phyloP scores from a whole-genome alignment of 2,329 filamentous ascomycete species.

The Calonectria hawksworthii region DNA sequence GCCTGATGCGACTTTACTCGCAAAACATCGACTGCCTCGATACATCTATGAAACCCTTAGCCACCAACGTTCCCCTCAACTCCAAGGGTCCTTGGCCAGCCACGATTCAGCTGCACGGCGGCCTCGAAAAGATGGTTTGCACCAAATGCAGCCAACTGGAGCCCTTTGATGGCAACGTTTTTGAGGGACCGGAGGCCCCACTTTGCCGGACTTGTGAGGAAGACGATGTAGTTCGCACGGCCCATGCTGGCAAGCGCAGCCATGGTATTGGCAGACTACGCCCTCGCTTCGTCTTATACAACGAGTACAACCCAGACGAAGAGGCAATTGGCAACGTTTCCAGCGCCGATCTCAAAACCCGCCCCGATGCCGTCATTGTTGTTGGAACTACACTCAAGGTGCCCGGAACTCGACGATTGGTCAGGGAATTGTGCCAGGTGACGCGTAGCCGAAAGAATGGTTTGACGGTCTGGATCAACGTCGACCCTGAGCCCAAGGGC shows the following conservation, averaged over 20 bases:
- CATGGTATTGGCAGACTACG: conserved; percentile 92
- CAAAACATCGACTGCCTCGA: conserved; percentile 99
- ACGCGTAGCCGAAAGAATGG: conserved; percentile 88
- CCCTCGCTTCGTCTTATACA: conserved; percentile 96
- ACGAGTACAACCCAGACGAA: conserved; percentile 96
- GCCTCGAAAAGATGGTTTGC: conserved; percentile 96
- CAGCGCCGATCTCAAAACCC: conserved; percentile 84
- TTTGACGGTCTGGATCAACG: conserved; percentile 94
- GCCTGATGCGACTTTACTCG: conserved; percentile 90
- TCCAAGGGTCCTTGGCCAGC: conserved; percentile 91
- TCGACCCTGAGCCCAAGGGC: conserved; percentile 84
- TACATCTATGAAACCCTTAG: conserved; percentile 82
- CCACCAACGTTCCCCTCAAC: conserved; percentile 84
- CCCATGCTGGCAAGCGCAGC: conserved; percentile 85
- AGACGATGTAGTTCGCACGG: conserved; percentile 82
- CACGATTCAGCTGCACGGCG: conserved; percentile 94
- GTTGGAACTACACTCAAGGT: conserved; percentile 97
- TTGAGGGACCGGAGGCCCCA: conserved; percentile 87
- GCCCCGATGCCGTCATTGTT: conserved; percentile 93
- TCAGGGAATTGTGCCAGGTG: conserved; percentile 89
- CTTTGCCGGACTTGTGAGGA: conserved; percentile 81
- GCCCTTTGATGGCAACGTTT: conserved; percentile 83
- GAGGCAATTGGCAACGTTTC: conserved; percentile 96
- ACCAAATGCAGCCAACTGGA: conserved; percentile 88
- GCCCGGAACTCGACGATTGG: conserved; percentile 89